A percentile compares a stretch with the other conserved stretches of the same genome.
Evolutionary conservation across 352 stramenopile genomes (phyloP).

Genomic region (Saprolegnia diclina): DNA sequence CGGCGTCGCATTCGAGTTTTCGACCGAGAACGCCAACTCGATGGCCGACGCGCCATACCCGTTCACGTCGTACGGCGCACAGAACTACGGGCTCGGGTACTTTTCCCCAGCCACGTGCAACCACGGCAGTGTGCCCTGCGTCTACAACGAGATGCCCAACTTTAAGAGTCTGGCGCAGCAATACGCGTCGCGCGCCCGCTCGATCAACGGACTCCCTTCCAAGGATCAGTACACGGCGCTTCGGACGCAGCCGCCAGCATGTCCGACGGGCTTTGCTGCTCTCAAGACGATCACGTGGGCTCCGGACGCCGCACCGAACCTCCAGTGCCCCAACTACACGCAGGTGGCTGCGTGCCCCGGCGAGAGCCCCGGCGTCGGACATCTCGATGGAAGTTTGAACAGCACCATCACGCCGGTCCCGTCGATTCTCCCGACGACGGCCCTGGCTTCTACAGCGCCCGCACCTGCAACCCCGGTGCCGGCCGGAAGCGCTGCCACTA

Average conservation of each 20-base stretch:
- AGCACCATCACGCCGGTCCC: neutral
- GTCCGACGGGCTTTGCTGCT: neutral
- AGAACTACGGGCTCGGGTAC: slow-evolving; percentile 80
- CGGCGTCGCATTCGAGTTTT: slow-evolving; percentile 74
- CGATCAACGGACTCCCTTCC: neutral
- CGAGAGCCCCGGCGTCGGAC: neutral
- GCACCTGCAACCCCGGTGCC: no score
- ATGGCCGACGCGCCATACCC: slow-evolving; percentile 49
- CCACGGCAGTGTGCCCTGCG: slow-evolving; percentile 39
- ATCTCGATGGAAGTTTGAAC: neutral
- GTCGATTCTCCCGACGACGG: neutral
- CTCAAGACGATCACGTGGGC: neutral
- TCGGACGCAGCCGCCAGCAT: neutral
- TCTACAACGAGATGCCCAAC: slow-evolving; percentile 56
- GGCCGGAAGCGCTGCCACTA: no score
- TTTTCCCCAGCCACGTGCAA: slow-evolving; percentile 60
- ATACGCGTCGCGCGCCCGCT: slow-evolving; percentile 27
- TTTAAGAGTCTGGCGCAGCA: slow-evolving; percentile 48
- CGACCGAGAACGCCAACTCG: slow-evolving; percentile 69
- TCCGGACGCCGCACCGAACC: neutral
- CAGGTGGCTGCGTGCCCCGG: neutral
- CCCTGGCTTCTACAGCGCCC: no score
- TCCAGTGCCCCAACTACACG: neutral
- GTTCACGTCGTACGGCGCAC: slow-evolving; percentile 51
- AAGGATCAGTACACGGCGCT: neutral